phyloP scores from a whole-genome alignment of 179 eudicot genomes.

The Nepenthes alata region DNA sequence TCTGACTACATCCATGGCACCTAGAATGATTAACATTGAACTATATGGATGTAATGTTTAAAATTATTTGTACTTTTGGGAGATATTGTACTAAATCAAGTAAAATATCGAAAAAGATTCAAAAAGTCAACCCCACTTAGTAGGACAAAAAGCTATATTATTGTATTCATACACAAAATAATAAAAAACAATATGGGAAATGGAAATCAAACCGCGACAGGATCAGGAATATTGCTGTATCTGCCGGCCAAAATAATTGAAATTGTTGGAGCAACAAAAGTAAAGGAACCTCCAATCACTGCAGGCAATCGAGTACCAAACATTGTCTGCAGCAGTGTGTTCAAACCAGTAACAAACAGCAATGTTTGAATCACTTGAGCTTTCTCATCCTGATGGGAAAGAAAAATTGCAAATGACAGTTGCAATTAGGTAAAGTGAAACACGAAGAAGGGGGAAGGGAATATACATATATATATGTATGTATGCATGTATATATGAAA shows the following conservation, averaged over 20 bases:
- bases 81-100: too few relatives aligned
- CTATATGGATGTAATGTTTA: too few relatives aligned
- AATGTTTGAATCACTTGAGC: constrained; percentile 89
- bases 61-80: too few relatives aligned
- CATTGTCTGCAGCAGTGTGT: constrained; percentile 68
- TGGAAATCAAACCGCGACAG: constrained; percentile 33
- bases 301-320: constrained; percentile 92
- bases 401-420: not conserved
- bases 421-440: constrained; percentile 8
- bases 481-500: not conserved
- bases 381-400: constrained; percentile 52
- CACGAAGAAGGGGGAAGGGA: not conserved
- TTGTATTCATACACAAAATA: too few relatives aligned
- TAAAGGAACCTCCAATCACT: constrained; percentile 85
- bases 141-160: too few relatives aligned
- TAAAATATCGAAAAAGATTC: too few relatives aligned
- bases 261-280: constrained; percentile 83
- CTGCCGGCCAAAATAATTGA: constrained; percentile 88
- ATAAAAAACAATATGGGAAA: not conserved
- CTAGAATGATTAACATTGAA: too few relatives aligned
- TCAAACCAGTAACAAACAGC: constrained; percentile 85
- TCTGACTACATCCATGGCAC: too few relatives aligned
- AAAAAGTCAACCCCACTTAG: too few relatives aligned
- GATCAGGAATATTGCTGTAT: constrained; percentile 44
- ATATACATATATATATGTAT: too few relatives aligned